Conservation (phyloP, 495 filamentous ascomycete genomes). For the Penicillium arizonense region DNA sequence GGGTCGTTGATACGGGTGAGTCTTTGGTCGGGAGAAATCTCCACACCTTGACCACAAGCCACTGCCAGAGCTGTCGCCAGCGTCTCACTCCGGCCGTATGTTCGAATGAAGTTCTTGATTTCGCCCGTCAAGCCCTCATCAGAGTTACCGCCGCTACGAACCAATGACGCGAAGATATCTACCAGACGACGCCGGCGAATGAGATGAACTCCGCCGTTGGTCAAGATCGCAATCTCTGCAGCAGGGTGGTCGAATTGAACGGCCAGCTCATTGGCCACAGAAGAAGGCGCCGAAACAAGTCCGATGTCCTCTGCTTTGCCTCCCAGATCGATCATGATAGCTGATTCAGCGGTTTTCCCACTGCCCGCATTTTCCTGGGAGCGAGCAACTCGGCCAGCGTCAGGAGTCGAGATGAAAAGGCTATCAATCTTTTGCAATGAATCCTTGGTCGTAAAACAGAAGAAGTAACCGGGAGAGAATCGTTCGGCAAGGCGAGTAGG, state of each 20-base stretch:
- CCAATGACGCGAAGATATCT: slow-evolving; percentile 84
- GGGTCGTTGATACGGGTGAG: slow-evolving; percentile 73
- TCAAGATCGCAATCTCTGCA: slow-evolving; percentile 85
- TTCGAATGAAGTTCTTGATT: slow-evolving; percentile 73
- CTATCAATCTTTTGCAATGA: slow-evolving; percentile 52
- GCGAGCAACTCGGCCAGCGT: slow-evolving; percentile 73
- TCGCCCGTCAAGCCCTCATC: slow-evolving; percentile 80
- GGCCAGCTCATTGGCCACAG: slow-evolving; percentile 86
- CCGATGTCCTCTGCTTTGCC: slow-evolving; percentile 75
- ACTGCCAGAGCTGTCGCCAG: slow-evolving; percentile 90
- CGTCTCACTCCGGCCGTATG: slow-evolving; percentile 83
- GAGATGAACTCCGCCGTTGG: slow-evolving; percentile 82
- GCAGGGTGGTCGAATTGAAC: slow-evolving; percentile 84
- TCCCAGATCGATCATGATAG: slow-evolving; percentile 68
- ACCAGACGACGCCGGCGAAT: slow-evolving; percentile 81
- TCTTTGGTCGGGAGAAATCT: slow-evolving; percentile 68
- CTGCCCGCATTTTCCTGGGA: slow-evolving; percentile 51
- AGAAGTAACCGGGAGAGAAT: slow-evolving; percentile 87
- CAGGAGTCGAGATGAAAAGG: slow-evolving; percentile 83
- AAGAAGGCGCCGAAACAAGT: slow-evolving; percentile 65
- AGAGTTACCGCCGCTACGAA: slow-evolving; percentile 66
- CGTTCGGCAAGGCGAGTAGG: slow-evolving; percentile 58
- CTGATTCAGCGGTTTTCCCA: slow-evolving; percentile 63
- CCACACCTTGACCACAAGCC: slow-evolving; percentile 88
- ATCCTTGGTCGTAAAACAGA: slow-evolving; percentile 68